Evolutionary conservation across 148 eudicot species (phyloP).

Genomic region (Diospyros lotus): DNA sequence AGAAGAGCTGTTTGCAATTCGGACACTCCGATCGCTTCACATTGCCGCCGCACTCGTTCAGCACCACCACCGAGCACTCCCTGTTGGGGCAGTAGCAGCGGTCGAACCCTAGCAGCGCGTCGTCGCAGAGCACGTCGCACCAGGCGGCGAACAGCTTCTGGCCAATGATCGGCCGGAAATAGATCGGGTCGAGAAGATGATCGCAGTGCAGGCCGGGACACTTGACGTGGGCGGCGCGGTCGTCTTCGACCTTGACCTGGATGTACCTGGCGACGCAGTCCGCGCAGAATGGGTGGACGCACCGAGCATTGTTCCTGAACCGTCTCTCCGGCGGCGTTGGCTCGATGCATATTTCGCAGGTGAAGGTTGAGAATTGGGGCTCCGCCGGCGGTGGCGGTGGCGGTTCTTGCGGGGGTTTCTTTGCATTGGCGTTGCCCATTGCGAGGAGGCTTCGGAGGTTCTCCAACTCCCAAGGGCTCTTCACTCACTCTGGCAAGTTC

Average conservation of each 20-base stretch:
- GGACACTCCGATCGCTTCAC: conserved; percentile 30
- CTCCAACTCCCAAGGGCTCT: neutral
- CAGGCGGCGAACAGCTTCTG: conserved; percentile 26
- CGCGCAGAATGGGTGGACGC: conserved; percentile 36
- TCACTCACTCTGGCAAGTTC: neutral
- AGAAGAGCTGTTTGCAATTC: conserved; percentile 33
- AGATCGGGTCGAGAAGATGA: conserved; percentile 22
- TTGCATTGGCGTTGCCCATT: neutral
- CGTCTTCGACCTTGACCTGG: conserved; percentile 29
- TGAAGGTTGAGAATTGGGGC: conserved; percentile 10
- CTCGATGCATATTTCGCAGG: conserved; percentile 47
- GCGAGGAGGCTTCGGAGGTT: neutral
- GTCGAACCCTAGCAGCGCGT: conserved; percentile 20
- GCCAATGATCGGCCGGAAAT: conserved; percentile 1
- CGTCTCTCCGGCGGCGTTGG: conserved; percentile 13
- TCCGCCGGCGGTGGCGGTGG: neutral
- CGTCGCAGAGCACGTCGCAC: conserved; percentile 42
- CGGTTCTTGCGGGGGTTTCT: neutral
- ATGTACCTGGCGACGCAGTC: conserved; percentile 36
- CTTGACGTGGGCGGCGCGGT: conserved; percentile 19
- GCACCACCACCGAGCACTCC: conserved; percentile 31
- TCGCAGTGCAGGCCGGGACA: conserved; percentile 35
- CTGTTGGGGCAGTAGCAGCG: conserved; percentile 41
- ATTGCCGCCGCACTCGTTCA: conserved; percentile 43
- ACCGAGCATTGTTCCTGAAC: conserved; percentile 19